A percentile compares a stretch with the other conserved stretches of the same genome.
These are phyloP conservation scores for Zygosaccharomyces lentus DNA, from an alignment of 805 yeast genomes.

Conservation along the genomic window DNA sequence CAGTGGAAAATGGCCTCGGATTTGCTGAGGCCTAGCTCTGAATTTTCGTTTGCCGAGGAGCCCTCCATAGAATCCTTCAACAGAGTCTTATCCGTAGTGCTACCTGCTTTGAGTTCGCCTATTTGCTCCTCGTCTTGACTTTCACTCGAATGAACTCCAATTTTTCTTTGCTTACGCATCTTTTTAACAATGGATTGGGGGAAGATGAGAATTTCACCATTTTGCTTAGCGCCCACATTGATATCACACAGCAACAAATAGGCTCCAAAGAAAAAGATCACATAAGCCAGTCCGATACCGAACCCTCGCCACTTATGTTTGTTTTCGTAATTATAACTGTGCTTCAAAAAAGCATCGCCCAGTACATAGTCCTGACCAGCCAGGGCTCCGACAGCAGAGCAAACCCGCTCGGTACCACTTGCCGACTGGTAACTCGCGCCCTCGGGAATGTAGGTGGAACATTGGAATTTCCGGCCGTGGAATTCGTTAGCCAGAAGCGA, in stretches of 20 bases:
- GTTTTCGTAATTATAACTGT: constrained; percentile 42
- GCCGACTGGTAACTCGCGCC: constrained; percentile 40
- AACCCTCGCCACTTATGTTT: constrained; percentile 58
- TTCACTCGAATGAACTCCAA: constrained; percentile 24
- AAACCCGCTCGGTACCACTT: constrained; percentile 40
- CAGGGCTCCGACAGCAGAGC: constrained; percentile 53
- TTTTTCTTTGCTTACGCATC: constrained; percentile 39
- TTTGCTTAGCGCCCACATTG: constrained; percentile 59
- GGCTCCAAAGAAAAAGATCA: constrained; percentile 48
- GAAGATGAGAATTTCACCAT: constrained; percentile 67
- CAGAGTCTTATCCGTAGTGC: constrained; percentile 23
- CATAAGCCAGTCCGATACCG: constrained; percentile 58
- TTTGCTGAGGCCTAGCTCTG: constrained; percentile 31
- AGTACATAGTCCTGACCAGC: constrained; percentile 47
- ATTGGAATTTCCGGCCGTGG: constrained; percentile 41
- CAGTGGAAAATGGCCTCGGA: constrained; percentile 62
- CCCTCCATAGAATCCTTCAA: constrained; percentile 23
- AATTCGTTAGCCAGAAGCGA: constrained; percentile 57
- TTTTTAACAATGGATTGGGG: constrained; percentile 46
- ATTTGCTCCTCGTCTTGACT: constrained; percentile 27
- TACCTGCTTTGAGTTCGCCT: constrained; percentile 14
- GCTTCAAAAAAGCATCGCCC: constrained; percentile 48
- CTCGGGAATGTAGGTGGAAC: constrained; percentile 46
- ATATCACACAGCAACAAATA: constrained; percentile 54
- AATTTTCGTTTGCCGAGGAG: constrained; percentile 11